Conservation (phyloP, 331 rosid species). For the Rosa hybrid region DNA sequence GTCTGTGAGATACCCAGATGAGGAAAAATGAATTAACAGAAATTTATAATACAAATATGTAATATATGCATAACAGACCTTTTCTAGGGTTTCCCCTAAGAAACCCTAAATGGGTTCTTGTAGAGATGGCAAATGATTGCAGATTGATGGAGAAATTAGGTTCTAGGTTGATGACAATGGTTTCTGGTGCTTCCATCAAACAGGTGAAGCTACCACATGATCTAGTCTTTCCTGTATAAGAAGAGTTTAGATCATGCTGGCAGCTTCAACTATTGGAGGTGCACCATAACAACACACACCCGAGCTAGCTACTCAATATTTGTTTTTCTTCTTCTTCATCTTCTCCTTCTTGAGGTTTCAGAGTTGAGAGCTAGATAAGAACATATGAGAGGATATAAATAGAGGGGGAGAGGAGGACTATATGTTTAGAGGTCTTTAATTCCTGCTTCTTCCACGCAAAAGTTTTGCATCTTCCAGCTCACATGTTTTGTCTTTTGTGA, state of each 20-base stretch:
- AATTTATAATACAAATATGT: neutral
- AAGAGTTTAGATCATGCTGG: slow-evolving; percentile 87
- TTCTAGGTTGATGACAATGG: slow-evolving; percentile 4
- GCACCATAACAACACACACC: slow-evolving; percentile 31
- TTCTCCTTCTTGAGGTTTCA: slow-evolving; percentile 15
- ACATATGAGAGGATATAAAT: slow-evolving; percentile 42
- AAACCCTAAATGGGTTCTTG: slow-evolving; percentile 26
- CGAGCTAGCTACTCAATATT: neutral
- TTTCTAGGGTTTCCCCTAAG: slow-evolving; percentile 19
- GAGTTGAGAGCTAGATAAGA: slow-evolving; percentile 18
- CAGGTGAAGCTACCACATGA: slow-evolving; percentile 74
- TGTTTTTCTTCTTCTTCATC: neutral
- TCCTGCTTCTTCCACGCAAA: slow-evolving; percentile 14
- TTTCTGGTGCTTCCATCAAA: slow-evolving; percentile 52
- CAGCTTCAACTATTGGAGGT: slow-evolving; percentile 80
- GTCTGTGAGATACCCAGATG: neutral
- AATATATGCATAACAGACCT: slow-evolving; percentile 3
- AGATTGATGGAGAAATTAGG: slow-evolving; percentile 21
- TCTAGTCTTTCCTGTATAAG: slow-evolving; percentile 37
- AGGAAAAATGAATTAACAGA: neutral
- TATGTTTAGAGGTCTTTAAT: neutral
- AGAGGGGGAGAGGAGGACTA: slow-evolving; percentile 2
- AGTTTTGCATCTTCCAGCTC: slow-evolving; percentile 23
- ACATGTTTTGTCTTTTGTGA: slow-evolving; percentile 19
- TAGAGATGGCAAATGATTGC: neutral